These are phyloP conservation scores for Penicillium crystallinum DNA, from an alignment of 495 filamentous ascomycete species.

Conservation along the genomic window DNA sequence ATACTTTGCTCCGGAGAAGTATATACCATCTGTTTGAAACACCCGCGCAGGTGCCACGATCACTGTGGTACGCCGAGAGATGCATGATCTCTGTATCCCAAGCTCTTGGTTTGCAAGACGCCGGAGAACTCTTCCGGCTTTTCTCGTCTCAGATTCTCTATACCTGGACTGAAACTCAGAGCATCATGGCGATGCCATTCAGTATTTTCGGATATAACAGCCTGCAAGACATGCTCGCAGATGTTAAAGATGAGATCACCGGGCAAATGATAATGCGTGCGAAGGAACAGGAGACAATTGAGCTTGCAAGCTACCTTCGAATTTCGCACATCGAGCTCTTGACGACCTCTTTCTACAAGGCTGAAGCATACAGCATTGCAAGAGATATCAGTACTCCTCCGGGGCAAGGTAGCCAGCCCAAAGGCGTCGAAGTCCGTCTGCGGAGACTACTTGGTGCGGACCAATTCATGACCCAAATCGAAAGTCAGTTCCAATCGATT, in stretches of 20 bases:
- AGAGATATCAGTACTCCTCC: slow-evolving; percentile 64
- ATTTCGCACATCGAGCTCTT: slow-evolving; percentile 53
- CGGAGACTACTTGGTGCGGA: slow-evolving; percentile 65
- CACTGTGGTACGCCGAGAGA: slow-evolving; percentile 61
- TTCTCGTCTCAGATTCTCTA: slow-evolving; percentile 91
- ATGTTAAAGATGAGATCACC: slow-evolving; percentile 73
- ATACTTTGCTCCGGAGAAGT: slow-evolving; percentile 71
- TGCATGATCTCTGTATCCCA: slow-evolving; percentile 63
- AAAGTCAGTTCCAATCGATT: slow-evolving; percentile 67
- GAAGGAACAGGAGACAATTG: slow-evolving; percentile 55
- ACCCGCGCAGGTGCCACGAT: slow-evolving; percentile 60
- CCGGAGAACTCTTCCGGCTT: slow-evolving; percentile 71
- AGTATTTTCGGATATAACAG: slow-evolving; percentile 71
- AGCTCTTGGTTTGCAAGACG: slow-evolving; percentile 55
- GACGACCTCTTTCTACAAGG: slow-evolving; percentile 66
- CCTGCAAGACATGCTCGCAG: slow-evolving; percentile 62
- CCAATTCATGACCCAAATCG: slow-evolving; percentile 53
- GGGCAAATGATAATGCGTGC: slow-evolving; percentile 82
- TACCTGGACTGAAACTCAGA: slow-evolving; percentile 72
- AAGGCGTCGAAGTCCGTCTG: slow-evolving; percentile 62
- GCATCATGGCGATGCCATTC: slow-evolving; percentile 67
- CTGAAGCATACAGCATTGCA: slow-evolving; percentile 77
- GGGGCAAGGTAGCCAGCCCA: slow-evolving; percentile 43
- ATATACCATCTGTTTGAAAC: slow-evolving; percentile 93
- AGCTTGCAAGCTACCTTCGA: slow-evolving; percentile 54